Evolutionary conservation across 2,329 filamentous ascomycete species (phyloP).

Genomic region (Ascosphaera acerosa): DNA sequence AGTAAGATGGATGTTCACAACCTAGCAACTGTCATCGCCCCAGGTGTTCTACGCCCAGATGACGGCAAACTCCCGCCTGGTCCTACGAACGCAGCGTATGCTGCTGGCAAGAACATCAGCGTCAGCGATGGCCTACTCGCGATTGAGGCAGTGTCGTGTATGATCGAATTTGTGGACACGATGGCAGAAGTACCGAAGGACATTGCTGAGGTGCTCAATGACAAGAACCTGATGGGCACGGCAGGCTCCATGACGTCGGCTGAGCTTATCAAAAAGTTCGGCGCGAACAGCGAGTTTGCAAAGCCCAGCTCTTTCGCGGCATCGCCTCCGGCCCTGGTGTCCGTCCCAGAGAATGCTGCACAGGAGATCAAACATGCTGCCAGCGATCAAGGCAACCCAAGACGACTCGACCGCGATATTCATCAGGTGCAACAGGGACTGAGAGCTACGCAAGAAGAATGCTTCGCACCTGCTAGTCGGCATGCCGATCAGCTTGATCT

Average conservation of each 20-base stretch:
- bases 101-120: constrained; percentile 30
- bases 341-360: too few relatives aligned
- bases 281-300: too few relatives aligned
- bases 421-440: too few relatives aligned
- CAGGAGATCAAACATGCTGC: too few relatives aligned
- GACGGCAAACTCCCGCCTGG: constrained; percentile 11
- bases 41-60: constrained; percentile 66
- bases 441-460: too few relatives aligned
- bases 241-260: constrained; percentile 81
- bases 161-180: constrained; percentile 82
- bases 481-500: too few relatives aligned
- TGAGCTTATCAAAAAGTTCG: constrained; percentile 84
- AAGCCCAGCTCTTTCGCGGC: too few relatives aligned
- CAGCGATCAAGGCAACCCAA: too few relatives aligned
- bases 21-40: constrained; percentile 86
- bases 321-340: too few relatives aligned
- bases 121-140: constrained; percentile 80
- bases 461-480: too few relatives aligned
- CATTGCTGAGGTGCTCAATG: background rate
- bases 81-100: constrained; percentile 18
- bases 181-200: constrained; percentile 67
- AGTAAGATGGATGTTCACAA: constrained; percentile 99
- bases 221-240: constrained; percentile 45
- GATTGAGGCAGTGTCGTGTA: constrained; percentile 72
- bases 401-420: too few relatives aligned